These are phyloP conservation scores for Neospermospora avenae DNA, from an alignment of 2,329 filamentous ascomycete genomes.

Conservation along the genomic window DNA sequence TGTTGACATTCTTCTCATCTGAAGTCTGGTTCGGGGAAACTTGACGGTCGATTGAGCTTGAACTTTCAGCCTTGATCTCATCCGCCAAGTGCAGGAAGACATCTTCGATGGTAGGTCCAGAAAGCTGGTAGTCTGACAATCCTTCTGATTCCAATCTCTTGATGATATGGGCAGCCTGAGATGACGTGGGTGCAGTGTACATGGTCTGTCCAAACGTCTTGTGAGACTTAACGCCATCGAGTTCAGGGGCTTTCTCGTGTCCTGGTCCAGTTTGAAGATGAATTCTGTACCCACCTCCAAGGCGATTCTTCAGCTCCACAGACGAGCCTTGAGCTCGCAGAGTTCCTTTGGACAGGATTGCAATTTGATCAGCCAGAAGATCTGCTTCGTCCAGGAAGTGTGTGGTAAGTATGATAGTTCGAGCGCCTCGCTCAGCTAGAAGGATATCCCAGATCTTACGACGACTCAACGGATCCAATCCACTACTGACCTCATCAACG, in stretches of 20 bases:
- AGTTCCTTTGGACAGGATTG: slow-evolving; percentile 79
- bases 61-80: slow-evolving; percentile 60
- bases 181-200: slow-evolving; percentile 68
- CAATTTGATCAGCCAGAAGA: slow-evolving; percentile 82
- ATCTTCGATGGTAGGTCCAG: slow-evolving; percentile 87
- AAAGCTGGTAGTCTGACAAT: slow-evolving; percentile 77
- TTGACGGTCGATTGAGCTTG: slow-evolving; percentile 15
- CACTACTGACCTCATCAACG: slow-evolving; percentile 86
- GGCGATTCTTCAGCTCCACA: slow-evolving; percentile 76
- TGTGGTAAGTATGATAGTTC: slow-evolving; percentile 85
- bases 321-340: slow-evolving; percentile 81
- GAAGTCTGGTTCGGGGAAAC: slow-evolving; percentile 10
- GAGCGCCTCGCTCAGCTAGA: slow-evolving; percentile 73
- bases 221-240: slow-evolving; percentile 56
- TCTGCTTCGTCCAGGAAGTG: slow-evolving; percentile 95
- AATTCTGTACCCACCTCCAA: slow-evolving; percentile 83
- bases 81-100: slow-evolving; percentile 86
- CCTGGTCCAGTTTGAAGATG: slow-evolving; percentile 62
- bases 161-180: slow-evolving; percentile 69
- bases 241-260: slow-evolving; percentile 43
- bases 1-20: slow-evolving; percentile 30
- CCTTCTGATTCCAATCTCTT: slow-evolving; percentile 62
- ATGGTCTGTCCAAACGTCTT: slow-evolving; percentile 67
- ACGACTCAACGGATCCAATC: slow-evolving; percentile 80
- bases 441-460: slow-evolving; percentile 95